These are phyloP conservation scores for Nemania serpens DNA, from an alignment of 2,329 filamentous ascomycete genomes.

Conservation along the genomic window DNA sequence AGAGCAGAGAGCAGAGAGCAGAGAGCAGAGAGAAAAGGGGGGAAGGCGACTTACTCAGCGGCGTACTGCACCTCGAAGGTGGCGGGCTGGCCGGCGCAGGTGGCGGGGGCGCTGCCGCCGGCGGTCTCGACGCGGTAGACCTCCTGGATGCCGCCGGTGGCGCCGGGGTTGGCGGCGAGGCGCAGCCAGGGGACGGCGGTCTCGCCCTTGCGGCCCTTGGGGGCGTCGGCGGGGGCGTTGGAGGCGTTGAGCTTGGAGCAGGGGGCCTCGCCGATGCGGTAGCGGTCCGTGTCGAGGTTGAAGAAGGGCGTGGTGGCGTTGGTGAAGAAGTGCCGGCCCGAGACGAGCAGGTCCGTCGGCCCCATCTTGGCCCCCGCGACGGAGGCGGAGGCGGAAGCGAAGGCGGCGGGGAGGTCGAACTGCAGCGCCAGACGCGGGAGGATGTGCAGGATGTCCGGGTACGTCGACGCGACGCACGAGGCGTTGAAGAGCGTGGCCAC, in stretches of 20 bases:
- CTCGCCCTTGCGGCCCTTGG: constrained; percentile 64
- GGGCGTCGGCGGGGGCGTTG: constrained; percentile 65
- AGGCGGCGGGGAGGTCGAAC: constrained; percentile 55
- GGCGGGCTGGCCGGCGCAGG: constrained; percentile 67
- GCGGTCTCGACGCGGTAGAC: constrained; percentile 86
- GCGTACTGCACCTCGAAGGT: constrained; percentile 79
- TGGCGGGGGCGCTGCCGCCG: constrained; percentile 75
- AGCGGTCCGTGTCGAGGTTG: constrained; percentile 65
- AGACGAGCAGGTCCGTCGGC: constrained; percentile 65
- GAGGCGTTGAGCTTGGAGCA: constrained; percentile 66
- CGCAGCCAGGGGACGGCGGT: constrained; percentile 82
- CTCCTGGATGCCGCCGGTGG: constrained; percentile 69
- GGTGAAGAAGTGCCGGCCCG: constrained; percentile 82
- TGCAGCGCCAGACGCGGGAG: constrained; percentile 72
- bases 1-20: not conserved
- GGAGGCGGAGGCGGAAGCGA: not conserved
- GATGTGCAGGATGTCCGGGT: constrained; percentile 66
- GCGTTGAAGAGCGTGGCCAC: constrained; percentile 86
- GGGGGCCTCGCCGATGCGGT: constrained; percentile 63
- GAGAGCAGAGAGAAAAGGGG: constrained; percentile 27
- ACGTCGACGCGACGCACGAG: constrained; percentile 74
- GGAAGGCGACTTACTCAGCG: constrained; percentile 70
- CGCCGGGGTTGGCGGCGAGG: constrained; percentile 59
- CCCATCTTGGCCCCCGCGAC: constrained; percentile 44
- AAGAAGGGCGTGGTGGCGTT: constrained; percentile 76